Evolutionary conservation across 2,329 filamentous ascomycete genomes (phyloP).

Genomic region (Ceratocystis alfenasii): DNA sequence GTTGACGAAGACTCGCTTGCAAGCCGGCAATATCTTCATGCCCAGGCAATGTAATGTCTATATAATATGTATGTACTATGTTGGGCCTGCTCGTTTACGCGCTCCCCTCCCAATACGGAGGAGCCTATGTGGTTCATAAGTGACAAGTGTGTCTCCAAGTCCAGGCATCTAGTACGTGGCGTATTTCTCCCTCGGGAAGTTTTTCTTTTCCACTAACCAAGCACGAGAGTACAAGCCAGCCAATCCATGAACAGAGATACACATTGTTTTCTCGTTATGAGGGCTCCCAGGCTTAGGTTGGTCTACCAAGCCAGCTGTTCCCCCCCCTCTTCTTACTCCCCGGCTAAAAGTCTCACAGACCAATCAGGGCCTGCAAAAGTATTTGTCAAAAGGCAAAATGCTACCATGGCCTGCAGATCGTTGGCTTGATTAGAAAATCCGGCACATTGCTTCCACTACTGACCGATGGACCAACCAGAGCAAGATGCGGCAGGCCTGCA

Average conservation of each 20-base stretch:
- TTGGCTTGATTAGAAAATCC: background rate
- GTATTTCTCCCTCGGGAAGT: background rate
- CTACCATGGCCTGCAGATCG: conserved; percentile 1
- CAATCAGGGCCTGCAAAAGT: conserved; percentile 14
- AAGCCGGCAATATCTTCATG: background rate
- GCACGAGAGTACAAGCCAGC: background rate
- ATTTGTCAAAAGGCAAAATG: conserved; percentile 11
- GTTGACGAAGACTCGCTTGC: background rate
- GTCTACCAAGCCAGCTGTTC: background rate
- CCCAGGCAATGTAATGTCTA: background rate
- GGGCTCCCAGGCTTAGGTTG: background rate
- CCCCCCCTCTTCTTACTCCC: background rate
- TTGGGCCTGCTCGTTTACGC: background rate
- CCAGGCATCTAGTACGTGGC: too few relatives aligned
- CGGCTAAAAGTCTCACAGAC: background rate
- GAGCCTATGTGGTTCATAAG: background rate
- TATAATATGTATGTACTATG: background rate
- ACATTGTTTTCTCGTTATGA: background rate
- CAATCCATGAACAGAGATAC: background rate
- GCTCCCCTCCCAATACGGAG: background rate
- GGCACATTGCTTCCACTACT: conserved; percentile 6
- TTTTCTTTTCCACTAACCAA: background rate
- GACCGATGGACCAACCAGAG: background rate
- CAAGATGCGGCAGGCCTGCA: background rate
- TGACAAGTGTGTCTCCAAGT: background rate